Evolutionary conservation across 345 rosid genomes (phyloP).

Genomic region (Xanthoceras sorbifolium): DNA sequence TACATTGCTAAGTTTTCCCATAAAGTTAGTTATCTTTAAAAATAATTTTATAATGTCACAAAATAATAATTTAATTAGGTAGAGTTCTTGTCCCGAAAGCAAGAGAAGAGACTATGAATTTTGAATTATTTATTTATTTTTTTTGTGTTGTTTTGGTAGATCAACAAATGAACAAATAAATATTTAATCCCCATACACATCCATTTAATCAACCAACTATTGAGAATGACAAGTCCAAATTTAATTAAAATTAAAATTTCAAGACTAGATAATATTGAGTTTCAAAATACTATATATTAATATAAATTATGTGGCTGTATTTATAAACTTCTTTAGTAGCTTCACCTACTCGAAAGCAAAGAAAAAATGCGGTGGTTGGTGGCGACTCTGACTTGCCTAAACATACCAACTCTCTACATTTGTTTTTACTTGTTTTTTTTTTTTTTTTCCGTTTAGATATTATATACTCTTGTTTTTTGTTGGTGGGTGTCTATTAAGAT

Average conservation of each 20-base stretch:
- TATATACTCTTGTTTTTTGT: not conserved
- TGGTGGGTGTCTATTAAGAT: not conserved
- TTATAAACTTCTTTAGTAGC: not conserved
- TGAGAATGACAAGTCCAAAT: too few species aligned
- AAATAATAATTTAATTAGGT: too few species aligned
- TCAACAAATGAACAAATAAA: too few species aligned
- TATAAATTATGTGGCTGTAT: not conserved
- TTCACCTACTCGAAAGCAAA: conserved; percentile 30
- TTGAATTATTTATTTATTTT: too few species aligned
- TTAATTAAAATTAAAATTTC: not conserved
- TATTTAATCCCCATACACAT: not conserved
- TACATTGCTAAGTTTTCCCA: too few species aligned
- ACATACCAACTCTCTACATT: conserved; percentile 17
- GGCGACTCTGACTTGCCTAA: conserved; percentile 23
- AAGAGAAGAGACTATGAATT: too few species aligned
- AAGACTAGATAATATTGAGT: too few species aligned
- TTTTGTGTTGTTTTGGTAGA: not conserved
- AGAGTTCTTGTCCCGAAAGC: not conserved
- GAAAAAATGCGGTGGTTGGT: conserved; percentile 27
- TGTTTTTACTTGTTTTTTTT: not conserved
- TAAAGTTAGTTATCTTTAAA: too few species aligned
- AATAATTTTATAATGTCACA: not conserved
- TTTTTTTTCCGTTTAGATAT: not conserved
- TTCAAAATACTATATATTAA: not conserved
- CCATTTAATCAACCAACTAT: not conserved